phyloP scores from a whole-genome alignment of 2,329 filamentous ascomycete species.

The Penicillium sp. region DNA sequence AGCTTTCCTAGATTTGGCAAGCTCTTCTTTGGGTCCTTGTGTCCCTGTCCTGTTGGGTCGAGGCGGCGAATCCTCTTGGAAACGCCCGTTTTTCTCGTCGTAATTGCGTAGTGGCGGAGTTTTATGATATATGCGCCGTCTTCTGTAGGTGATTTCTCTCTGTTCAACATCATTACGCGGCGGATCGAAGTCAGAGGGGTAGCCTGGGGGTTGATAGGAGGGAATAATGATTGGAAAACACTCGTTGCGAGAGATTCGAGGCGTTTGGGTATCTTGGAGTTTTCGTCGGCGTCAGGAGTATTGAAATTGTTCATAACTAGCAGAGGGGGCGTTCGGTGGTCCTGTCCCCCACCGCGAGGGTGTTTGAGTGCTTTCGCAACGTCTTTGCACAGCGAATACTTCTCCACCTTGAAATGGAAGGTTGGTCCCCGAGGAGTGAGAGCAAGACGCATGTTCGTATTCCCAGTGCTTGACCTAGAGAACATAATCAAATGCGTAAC shows the following conservation, averaged over 20 bases:
- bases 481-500: slow-evolving; percentile 92
- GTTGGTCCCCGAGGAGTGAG: slow-evolving; percentile 88
- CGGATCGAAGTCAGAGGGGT: slow-evolving; percentile 90
- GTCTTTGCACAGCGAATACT: slow-evolving; percentile 91
- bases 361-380: slow-evolving; percentile 78
- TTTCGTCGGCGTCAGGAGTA: slow-evolving; percentile 54
- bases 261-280: slow-evolving; percentile 77
- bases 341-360: slow-evolving; percentile 75
- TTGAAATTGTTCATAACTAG: slow-evolving; percentile 98
- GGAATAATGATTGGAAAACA: slow-evolving; percentile 93
- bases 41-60: slow-evolving; percentile 77
- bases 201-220: slow-evolving; percentile 86
- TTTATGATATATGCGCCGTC: slow-evolving; percentile 76
- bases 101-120: slow-evolving; percentile 92
- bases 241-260: slow-evolving; percentile 90
- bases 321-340: slow-evolving; percentile 79
- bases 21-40: slow-evolving; percentile 63
- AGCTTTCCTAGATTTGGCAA: slow-evolving; percentile 88
- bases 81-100: slow-evolving; percentile 77
- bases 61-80: slow-evolving; percentile 79
- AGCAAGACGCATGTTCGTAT: slow-evolving; percentile 85
- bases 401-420: slow-evolving; percentile 88
- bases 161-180: slow-evolving; percentile 83
- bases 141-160: slow-evolving; percentile 53
- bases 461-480: slow-evolving; percentile 81